Percentiles rank a stretch among this genome's conserved stretches.
phyloP scores from a whole-genome alignment of 1,284 basidiomycete genomes.

The Schizophyllum amplum region DNA sequence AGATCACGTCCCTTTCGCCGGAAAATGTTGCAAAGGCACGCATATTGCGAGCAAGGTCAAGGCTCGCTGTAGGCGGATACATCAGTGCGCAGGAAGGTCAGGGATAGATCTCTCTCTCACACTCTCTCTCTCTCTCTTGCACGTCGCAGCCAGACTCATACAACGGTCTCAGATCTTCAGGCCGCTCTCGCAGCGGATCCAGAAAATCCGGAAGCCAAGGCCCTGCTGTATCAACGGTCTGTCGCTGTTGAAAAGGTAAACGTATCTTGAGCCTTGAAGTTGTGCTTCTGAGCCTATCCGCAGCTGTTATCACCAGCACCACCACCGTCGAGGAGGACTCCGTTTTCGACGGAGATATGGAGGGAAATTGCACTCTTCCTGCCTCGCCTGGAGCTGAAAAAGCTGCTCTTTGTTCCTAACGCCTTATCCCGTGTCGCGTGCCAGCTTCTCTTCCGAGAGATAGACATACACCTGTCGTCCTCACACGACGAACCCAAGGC shows the following conservation, averaged over 20 bases:
- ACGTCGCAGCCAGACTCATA: neutral
- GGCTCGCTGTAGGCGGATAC: constrained; percentile 48
- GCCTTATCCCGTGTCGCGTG: constrained; percentile 59
- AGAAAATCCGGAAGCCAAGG: constrained; percentile 58
- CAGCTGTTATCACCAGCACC: constrained; percentile 26
- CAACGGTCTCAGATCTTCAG: constrained; percentile 42
- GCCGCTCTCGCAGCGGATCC: constrained; percentile 57
- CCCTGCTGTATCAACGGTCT: constrained; percentile 44
- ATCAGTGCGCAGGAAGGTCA: constrained; percentile 59
- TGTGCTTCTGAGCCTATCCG: constrained; percentile 8
- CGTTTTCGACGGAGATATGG: constrained; percentile 64
- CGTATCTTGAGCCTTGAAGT: constrained; percentile 6
- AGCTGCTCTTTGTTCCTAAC: constrained; percentile 55
- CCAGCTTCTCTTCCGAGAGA: constrained; percentile 54
- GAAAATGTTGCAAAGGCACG: constrained; percentile 50
- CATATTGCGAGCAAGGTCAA: constrained; percentile 53
- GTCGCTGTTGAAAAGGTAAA: constrained; percentile 36
- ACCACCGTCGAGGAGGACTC: constrained; percentile 23
- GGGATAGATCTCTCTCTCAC: too few relatives aligned
- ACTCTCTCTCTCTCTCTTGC: too few relatives aligned
- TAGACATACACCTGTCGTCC: constrained; percentile 50
- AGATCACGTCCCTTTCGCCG: constrained; percentile 44
- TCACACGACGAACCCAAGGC: constrained; percentile 25
- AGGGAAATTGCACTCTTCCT: constrained; percentile 56
- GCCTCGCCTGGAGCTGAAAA: constrained; percentile 57